These are phyloP conservation scores for Seiridium cupressi DNA, from an alignment of 2,329 filamentous ascomycete genomes.

Conservation along the genomic window DNA sequence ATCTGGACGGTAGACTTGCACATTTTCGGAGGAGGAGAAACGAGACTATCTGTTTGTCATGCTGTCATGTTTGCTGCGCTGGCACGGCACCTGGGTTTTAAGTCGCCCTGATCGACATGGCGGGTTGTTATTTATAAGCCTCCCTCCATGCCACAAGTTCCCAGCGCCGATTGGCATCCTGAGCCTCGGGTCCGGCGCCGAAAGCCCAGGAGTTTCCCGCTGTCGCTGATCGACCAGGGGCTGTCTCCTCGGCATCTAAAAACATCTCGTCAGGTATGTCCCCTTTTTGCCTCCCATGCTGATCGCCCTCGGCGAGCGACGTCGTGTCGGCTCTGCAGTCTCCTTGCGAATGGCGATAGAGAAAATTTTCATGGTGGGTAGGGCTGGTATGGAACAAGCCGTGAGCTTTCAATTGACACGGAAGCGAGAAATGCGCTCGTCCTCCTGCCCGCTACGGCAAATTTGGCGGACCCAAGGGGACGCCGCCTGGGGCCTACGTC, in stretches of 20 bases:
- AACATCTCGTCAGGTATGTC: background rate
- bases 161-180: background rate
- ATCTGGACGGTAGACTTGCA: too few relatives aligned
- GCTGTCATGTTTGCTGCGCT: background rate
- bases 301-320: background rate
- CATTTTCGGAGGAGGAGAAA: background rate
- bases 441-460: background rate
- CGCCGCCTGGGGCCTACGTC: background rate
- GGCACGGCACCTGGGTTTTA: background rate
- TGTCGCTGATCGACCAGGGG: background rate
- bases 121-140: constrained; percentile 3
- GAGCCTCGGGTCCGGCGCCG: constrained; percentile 2
- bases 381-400: background rate
- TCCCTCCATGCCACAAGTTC: background rate
- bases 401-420: background rate
- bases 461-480: background rate
- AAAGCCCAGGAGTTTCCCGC: background rate
- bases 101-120: constrained; percentile 6
- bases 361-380: constrained; percentile 1
- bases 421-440: background rate
- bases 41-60: background rate
- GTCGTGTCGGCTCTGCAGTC: background rate
- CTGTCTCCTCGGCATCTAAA: background rate
- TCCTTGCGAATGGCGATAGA: background rate
- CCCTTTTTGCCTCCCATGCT: background rate